phyloP scores from a whole-genome alignment of 2,329 filamentous ascomycete species.

The Byssoonygena ceratinophila region DNA sequence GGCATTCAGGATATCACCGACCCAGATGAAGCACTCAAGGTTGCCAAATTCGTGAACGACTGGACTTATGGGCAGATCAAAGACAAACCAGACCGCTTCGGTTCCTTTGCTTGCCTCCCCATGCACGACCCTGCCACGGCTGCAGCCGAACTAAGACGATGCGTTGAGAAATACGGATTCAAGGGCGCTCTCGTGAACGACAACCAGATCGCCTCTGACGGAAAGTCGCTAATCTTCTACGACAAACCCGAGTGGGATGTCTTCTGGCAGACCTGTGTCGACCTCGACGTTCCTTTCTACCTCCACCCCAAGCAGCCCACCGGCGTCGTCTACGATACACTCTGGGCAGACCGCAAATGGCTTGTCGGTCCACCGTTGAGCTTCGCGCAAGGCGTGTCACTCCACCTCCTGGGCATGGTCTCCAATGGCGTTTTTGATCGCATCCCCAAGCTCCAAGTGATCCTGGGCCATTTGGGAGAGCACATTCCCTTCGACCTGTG shows the following conservation, averaged over 20 bases:
- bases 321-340: conserved; percentile 46
- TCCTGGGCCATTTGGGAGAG: conserved; percentile 42
- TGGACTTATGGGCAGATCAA: conserved; percentile 38
- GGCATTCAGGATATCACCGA: conserved; percentile 42
- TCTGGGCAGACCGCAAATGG: conserved; percentile 50
- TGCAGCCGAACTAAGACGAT: conserved; percentile 34
- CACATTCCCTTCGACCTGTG: conserved; percentile 44
- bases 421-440: conserved; percentile 44
- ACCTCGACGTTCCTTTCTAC: conserved; percentile 55
- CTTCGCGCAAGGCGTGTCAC: conserved; percentile 49
- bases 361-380: conserved; percentile 50
- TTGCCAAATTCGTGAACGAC: conserved; percentile 40
- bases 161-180: conserved; percentile 50
- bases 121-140: conserved; percentile 36
- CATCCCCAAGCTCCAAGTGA: conserved; percentile 38
- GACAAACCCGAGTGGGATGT: conserved; percentile 48
- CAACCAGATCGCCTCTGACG: conserved; percentile 48
- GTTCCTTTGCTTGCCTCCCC: conserved; percentile 36
- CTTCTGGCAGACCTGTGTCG: conserved; percentile 50
- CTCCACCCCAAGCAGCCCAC: conserved; percentile 52
- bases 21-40: conserved; percentile 34
- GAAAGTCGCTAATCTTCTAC: conserved; percentile 55
- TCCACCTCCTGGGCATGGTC: conserved; percentile 47
- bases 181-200: conserved; percentile 54
- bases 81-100: conserved; percentile 34